Conservation (phyloP, 768 basidiomycete species). For the Agaricus blazei region DNA sequence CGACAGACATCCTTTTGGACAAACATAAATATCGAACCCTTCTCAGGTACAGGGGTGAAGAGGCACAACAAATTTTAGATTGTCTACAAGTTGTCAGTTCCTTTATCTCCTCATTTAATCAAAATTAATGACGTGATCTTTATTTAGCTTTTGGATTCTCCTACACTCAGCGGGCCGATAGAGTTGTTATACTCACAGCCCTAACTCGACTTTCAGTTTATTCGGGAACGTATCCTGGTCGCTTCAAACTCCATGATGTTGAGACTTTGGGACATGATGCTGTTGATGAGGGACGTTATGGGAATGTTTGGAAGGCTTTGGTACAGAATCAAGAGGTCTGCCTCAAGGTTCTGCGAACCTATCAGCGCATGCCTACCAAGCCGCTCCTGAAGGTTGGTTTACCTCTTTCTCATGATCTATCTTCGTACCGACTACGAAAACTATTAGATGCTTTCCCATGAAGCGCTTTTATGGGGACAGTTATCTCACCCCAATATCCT, state of each 20-base stretch:
- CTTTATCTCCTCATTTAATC: not conserved
- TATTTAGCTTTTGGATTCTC: constrained; percentile 1
- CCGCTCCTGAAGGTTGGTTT: constrained; percentile 19
- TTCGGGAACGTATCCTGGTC: constrained; percentile 24
- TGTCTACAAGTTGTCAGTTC: constrained; percentile 10
- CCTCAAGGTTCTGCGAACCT: constrained; percentile 22
- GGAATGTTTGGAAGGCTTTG: constrained; percentile 23
- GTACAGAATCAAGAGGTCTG: constrained; percentile 18
- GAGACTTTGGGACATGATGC: constrained; percentile 11
- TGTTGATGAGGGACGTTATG: constrained; percentile 21
- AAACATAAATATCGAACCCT: constrained; percentile 6
- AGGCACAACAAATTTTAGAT: constrained; percentile 10
- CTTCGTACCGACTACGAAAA: not conserved
- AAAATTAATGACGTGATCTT: not conserved
- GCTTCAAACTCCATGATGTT: constrained; percentile 19
- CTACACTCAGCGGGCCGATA: not conserved
- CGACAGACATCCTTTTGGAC: constrained; percentile 2
- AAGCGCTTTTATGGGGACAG: constrained; percentile 15
- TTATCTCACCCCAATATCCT: constrained; percentile 14
- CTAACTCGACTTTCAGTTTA: constrained; percentile 18
- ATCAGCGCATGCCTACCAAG: constrained; percentile 16
- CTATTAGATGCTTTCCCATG: constrained; percentile 8
- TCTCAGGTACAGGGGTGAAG: constrained; percentile 4
- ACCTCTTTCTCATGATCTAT: not conserved
- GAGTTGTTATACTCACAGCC: constrained; percentile 5